Percentiles rank a stretch among this genome's conserved stretches.
Evolutionary conservation across 164 flowering plant genomes (phyloP).

Genomic region (Santalum album): DNA sequence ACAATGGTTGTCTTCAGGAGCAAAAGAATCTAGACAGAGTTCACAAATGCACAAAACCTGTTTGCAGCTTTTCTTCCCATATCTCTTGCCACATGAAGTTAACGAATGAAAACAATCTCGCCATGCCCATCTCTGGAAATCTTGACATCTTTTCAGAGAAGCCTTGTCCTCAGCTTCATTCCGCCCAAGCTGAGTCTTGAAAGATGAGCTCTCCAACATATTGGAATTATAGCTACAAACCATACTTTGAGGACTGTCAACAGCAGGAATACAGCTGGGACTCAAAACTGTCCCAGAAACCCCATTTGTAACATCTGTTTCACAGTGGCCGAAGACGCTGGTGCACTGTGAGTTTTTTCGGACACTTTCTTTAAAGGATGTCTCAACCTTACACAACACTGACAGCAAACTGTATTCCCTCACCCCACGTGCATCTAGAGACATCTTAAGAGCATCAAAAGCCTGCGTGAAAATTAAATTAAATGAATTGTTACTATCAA

Average conservation of each 20-base stretch:
- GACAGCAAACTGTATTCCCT: conserved; percentile 3
- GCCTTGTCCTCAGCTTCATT: not conserved
- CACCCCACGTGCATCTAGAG: conserved; percentile 1
- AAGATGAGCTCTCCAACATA: not conserved
- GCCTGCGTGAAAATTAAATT: not conserved
- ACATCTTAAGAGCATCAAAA: not conserved
- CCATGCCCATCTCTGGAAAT: not conserved
- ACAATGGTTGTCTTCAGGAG: not conserved
- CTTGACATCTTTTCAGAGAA: conserved; percentile 1
- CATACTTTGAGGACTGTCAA: not conserved
- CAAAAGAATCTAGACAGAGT: not conserved
- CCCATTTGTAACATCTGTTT: not conserved
- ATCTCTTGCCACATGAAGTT: not conserved
- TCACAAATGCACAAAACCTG: not conserved
- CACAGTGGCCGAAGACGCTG: not conserved
- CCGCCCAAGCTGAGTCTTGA: conserved; percentile 1
- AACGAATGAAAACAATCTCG: not conserved
- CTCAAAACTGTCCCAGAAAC: not conserved
- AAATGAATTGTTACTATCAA: not conserved
- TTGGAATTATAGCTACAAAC: not conserved
- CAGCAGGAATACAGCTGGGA: not conserved
- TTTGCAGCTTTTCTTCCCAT: not conserved
- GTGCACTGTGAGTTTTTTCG: not conserved
- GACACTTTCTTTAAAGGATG: not conserved
- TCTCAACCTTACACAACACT: not conserved